Conservation (phyloP, 1,139 yeast species). For the Saccharomyces hybrid region DNA sequence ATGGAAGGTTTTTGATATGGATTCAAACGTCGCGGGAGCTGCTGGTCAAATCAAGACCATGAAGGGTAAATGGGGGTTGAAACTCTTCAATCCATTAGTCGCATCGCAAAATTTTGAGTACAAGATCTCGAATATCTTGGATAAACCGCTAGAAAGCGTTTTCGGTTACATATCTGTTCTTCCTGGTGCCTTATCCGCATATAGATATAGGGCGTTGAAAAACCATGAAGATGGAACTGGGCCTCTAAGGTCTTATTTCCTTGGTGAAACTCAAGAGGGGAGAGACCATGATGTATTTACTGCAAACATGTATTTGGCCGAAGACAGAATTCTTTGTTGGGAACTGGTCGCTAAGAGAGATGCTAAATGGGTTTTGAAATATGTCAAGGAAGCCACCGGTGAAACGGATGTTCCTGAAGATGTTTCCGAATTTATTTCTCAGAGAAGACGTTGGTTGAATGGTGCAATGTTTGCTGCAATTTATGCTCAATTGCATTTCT, state of each 20-base stretch:
- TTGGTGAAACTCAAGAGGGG: conserved; percentile 69
- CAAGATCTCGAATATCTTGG: conserved; percentile 90
- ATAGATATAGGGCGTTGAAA: conserved; percentile 78
- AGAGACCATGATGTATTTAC: conserved; percentile 72
- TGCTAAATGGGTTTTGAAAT: conserved; percentile 87
- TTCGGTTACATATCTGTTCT: conserved; percentile 91
- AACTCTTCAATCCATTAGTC: conserved; percentile 80
- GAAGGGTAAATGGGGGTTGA: conserved; percentile 80
- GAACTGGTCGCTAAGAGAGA: conserved; percentile 83
- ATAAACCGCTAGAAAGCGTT: conserved; percentile 87
- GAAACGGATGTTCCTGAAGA: conserved; percentile 97
- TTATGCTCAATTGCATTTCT: conserved; percentile 72
- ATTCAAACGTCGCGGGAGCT: conserved; percentile 95
- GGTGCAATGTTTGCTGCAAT: conserved; percentile 97
- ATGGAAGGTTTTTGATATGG: conserved; percentile 95
- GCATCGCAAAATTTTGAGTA: conserved; percentile 97
- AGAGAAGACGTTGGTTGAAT: conserved; percentile 95
- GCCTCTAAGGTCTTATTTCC: conserved; percentile 79
- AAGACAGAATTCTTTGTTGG: conserved; percentile 96
- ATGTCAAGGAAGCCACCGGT: conserved; percentile 89
- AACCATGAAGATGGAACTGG: conserved; percentile 90
- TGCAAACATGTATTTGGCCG: conserved; percentile 96
- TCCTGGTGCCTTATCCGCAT: conserved; percentile 96
- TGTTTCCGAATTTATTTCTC: conserved; percentile 84
- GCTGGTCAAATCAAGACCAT: conserved; percentile 95